These are phyloP conservation scores for Casuarina cunninghamiana DNA, from an alignment of 306 rosid genomes.

Conservation along the genomic window DNA sequence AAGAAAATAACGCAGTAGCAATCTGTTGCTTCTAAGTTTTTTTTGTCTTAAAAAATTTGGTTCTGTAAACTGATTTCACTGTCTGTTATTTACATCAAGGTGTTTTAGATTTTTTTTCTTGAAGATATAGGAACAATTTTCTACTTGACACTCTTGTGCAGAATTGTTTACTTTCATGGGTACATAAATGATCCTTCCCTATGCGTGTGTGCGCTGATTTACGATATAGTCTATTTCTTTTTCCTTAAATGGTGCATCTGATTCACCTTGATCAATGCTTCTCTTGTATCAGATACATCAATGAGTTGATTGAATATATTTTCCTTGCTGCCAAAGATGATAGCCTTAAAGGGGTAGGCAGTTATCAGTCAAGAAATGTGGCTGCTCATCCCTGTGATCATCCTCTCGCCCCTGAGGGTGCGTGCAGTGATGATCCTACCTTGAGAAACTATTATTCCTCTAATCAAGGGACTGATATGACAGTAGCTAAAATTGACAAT, in stretches of 20 bases:
- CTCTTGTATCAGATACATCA: constrained; percentile 69
- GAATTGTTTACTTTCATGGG: neutral
- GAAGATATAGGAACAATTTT: neutral
- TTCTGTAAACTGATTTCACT: constrained; percentile 2
- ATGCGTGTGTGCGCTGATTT: neutral
- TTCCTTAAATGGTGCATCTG: constrained; percentile 1
- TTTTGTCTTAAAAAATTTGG: neutral
- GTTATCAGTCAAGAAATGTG: constrained; percentile 44
- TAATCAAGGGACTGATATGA: constrained; percentile 42
- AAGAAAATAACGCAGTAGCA: neutral
- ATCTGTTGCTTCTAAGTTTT: neutral
- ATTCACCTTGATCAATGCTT: neutral
- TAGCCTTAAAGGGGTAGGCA: constrained; percentile 29
- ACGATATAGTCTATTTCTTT: neutral
- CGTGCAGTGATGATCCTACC: constrained; percentile 28
- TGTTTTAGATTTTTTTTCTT: neutral
- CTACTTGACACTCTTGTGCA: neutral
- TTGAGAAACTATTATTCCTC: constrained; percentile 43
- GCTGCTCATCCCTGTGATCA: constrained; percentile 41
- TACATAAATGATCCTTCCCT: neutral
- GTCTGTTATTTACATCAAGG: neutral
- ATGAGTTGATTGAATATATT: constrained; percentile 78
- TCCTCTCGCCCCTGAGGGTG: constrained; percentile 40
- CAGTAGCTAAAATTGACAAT: constrained; percentile 40
- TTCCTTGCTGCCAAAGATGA: constrained; percentile 58